phyloP scores from a whole-genome alignment of 2,329 filamentous ascomycete genomes.

The Aspergillus ibericus region DNA sequence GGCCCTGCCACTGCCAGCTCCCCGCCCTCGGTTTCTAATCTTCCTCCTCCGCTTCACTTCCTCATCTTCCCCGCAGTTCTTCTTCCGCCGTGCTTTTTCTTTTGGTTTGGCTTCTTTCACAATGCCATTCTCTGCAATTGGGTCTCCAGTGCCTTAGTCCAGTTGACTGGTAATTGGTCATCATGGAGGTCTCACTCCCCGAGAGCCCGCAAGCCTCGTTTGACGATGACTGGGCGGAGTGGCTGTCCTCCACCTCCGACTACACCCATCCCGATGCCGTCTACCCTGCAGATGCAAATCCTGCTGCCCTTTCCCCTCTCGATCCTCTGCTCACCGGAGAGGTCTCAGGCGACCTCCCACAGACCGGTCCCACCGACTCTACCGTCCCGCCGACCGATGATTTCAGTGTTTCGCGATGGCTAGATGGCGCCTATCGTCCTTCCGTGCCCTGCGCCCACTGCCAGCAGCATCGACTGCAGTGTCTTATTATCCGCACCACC shows the following conservation, averaged over 20 bases:
- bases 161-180: background rate
- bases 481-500: slow-evolving; percentile 51
- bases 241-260: background rate
- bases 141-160: background rate
- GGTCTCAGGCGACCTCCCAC: background rate
- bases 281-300: too few relatives aligned
- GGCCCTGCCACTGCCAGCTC: background rate
- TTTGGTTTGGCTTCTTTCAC: background rate
- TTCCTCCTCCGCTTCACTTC: background rate
- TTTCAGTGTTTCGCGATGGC: slow-evolving; percentile 34
- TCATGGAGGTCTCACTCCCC: background rate
- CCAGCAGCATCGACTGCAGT: slow-evolving; percentile 47
- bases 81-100: background rate
- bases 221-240: background rate
- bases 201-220: background rate
- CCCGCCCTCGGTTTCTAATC: background rate
- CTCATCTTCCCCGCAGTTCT: background rate
- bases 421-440: slow-evolving; percentile 46
- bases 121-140: background rate
- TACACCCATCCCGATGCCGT: background rate
- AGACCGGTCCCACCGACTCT: background rate
- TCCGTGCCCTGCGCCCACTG: slow-evolving; percentile 49
- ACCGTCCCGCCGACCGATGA: background rate
- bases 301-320: background rate
- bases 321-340: background rate